These are phyloP conservation scores for Jatropha curcas DNA, from an alignment of 345 rosid species.

Conservation along the genomic window DNA sequence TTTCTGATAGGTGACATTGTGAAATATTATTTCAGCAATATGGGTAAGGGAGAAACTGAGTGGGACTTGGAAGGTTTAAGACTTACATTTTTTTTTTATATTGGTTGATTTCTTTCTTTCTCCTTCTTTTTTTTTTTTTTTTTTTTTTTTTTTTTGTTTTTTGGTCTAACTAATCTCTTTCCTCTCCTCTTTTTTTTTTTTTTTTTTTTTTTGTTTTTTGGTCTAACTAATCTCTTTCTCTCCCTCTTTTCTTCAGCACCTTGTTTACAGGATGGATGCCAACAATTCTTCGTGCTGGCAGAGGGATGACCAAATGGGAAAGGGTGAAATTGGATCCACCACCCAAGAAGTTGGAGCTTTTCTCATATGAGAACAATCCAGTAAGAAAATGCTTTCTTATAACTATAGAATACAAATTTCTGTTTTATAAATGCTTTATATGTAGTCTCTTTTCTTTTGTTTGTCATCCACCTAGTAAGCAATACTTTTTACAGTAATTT, in stretches of 20 bases:
- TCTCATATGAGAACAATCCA: conserved; percentile 74
- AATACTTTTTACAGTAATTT: too few relatives aligned
- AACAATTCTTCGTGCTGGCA: conserved; percentile 76
- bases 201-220: neutral
- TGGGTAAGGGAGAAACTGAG: too few relatives aligned
- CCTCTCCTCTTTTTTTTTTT: neutral
- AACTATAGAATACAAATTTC: too few relatives aligned
- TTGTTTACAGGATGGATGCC: conserved; percentile 90
- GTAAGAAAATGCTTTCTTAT: conserved; percentile 35
- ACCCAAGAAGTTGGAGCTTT: conserved; percentile 64
- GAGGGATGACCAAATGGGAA: conserved; percentile 81
- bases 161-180: neutral
- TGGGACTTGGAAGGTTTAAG: too few relatives aligned
- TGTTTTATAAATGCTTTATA: too few relatives aligned
- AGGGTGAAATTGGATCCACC: conserved; percentile 53
- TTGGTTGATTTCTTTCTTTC: neutral
- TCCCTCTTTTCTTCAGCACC: conserved; percentile 46
- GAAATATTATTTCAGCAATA: too few relatives aligned
- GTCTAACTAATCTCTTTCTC: neutral
- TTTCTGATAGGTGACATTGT: too few relatives aligned
- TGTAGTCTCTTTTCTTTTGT: too few relatives aligned
- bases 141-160: neutral
- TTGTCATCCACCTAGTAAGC: neutral
- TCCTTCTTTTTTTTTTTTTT: neutral
- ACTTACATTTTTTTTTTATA: neutral